Base-by-base conservation (phyloP, 2,329 filamentous ascomycete species). In the Neobulgaria alba region DNA sequence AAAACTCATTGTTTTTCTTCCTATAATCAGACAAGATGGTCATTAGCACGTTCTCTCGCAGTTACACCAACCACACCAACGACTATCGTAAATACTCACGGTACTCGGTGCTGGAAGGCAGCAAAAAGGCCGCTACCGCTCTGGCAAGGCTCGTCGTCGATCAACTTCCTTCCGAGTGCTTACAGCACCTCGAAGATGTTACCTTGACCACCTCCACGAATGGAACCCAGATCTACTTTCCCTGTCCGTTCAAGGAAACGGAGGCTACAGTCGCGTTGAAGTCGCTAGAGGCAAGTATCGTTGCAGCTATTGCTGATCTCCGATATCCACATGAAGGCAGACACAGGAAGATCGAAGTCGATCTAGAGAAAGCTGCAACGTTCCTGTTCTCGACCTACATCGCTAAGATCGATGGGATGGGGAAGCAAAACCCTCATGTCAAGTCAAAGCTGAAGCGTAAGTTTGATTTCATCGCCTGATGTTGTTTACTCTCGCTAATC, bases 351-450 rank as follows among this genome's bases (percentile, higher is more conserved):
- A 68, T 76, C 40, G 60, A 62, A 18, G 64, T 78, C 18, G 68
- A 75, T 48, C 54, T 74, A n/a, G 73, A 72, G 49, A 66, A 65
- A 50, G 67, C 71, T 14, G 68, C 73, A 2, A 68, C 66, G 21
- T 78, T 77, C 47, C 54, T 78, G 12, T 75, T 77, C 57, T 75
- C 72, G 9, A 69, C 74, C 1, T 77, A 78, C 45, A 58, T 78
- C 32, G 68, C 71, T 29, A 75, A 69, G 8, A 64, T 78, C 33
- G 70, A 68, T 16, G 72, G 72, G 17, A 63, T 73, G 55, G 63
- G 63, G 36, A 73, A 72, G 50, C 57, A 60, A 29, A 59, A 71
- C 46, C 63, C 65, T 3, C 61, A 66, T 31, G 67, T 71, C 32
- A 71, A 69, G 54, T 60, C 62, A 18, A 61, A 68, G 33, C 53